A percentile compares a stretch with the other conserved stretches of the same genome.
These are phyloP conservation scores for Cytospora piceae DNA, from an alignment of 2,329 filamentous ascomycete species.

Conservation along the genomic window DNA sequence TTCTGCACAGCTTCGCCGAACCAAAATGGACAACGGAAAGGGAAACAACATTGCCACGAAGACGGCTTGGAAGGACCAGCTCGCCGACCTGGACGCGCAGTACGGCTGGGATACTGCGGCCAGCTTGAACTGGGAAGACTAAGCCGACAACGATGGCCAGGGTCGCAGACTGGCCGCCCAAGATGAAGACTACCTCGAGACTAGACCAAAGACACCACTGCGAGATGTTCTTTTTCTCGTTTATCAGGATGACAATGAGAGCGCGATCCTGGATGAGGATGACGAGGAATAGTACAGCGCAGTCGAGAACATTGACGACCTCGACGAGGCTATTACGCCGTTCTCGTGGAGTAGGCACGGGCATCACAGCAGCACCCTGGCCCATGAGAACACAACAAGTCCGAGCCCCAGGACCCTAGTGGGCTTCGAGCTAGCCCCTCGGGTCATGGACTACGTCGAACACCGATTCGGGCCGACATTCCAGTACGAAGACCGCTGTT, in stretches of 20 bases:
- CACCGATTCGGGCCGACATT: background rate
- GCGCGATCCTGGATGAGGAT: background rate
- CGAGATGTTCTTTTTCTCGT: background rate
- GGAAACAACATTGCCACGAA: background rate
- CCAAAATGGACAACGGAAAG: conserved; percentile 1
- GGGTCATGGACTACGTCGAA: background rate
- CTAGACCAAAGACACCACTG: background rate
- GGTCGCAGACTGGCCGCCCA: background rate
- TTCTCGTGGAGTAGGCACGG: background rate
- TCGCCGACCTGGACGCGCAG: background rate
- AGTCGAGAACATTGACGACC: background rate
- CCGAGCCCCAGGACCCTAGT: no score
- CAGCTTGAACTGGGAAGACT: background rate
- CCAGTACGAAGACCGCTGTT: background rate
- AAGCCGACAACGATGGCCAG: background rate
- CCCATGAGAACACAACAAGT: background rate
- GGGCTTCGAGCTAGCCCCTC: background rate
- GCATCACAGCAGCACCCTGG: background rate
- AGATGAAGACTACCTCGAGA: background rate
- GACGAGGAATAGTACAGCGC: background rate
- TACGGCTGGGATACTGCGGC: background rate
- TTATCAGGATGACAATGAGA: background rate
- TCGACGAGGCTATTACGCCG: background rate
- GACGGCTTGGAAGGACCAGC: background rate
- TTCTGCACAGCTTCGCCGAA: background rate